Evolutionary conservation across 768 basidiomycete genomes (phyloP).

Genomic region (Tremella yokohamensis): DNA sequence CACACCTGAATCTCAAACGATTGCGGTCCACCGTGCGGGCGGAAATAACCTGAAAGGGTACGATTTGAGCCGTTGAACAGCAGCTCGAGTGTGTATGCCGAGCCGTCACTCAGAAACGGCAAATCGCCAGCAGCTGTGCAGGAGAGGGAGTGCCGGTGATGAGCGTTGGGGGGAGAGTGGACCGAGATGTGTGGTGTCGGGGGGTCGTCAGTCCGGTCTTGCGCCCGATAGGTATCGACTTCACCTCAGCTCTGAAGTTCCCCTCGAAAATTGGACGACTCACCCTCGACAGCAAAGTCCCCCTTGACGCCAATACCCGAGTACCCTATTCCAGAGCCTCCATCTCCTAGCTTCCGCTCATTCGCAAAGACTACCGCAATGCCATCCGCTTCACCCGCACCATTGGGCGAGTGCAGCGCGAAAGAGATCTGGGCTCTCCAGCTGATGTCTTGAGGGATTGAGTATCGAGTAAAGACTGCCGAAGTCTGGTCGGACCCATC

Average conservation of each 20-base stretch:
- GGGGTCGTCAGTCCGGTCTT: constrained; percentile 47
- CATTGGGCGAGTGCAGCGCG: constrained; percentile 17
- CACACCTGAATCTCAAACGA: constrained; percentile 16
- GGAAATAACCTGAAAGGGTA: constrained; percentile 19
- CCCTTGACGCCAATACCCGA: constrained; percentile 37
- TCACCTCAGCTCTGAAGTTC: constrained; percentile 1
- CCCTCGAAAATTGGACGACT: constrained; percentile 9
- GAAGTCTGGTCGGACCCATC: constrained; percentile 29
- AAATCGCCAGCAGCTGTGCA: constrained; percentile 33
- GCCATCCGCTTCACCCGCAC: constrained; percentile 40
- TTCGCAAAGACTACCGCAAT: constrained; percentile 39
- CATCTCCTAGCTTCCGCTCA: constrained; percentile 22
- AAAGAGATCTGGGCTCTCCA: constrained; percentile 21
- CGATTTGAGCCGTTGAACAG: constrained; percentile 15
- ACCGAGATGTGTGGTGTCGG: constrained; percentile 50
- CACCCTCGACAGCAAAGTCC: constrained; percentile 49
- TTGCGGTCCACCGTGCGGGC: not conserved
- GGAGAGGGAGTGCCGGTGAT: constrained; percentile 42
- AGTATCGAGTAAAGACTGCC: constrained; percentile 21
- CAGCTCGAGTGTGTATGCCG: constrained; percentile 27
- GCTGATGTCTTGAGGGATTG: constrained; percentile 15
- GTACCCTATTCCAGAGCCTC: constrained; percentile 45
- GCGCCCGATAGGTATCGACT: constrained; percentile 49
- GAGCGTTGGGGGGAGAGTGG: constrained; percentile 47
- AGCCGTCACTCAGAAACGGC: constrained; percentile 42